Evolutionary conservation across 2,329 filamentous ascomycete species (phyloP), one percentile per base, ranked within the genome.

Genomic region (Drechmeria coniospora): DNA sequence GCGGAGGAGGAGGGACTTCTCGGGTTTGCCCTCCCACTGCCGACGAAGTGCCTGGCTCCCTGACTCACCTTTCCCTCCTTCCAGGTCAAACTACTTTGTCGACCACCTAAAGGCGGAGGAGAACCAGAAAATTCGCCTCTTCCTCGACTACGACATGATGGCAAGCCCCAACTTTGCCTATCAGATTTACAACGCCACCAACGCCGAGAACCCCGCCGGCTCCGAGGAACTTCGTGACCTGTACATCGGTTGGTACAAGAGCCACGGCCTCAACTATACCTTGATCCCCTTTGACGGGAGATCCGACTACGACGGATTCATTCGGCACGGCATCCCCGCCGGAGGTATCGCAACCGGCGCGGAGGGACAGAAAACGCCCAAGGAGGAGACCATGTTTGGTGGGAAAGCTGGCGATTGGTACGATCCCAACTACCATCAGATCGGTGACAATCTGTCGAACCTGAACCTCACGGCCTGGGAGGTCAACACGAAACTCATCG

Each of bases 301-400:
- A 32, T 81, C 74, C 36, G 81, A 90, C 51, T 87, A 87, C 41
- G 77, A 74, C 27, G 75, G 71, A 1, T 86, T 87, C 56, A 76
- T 84, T 42, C 63, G 69, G 20, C 63, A 68, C 31, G 75, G 75
- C 3, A 82, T 86, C 23, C 76, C 80, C 0, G 70, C 70, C 1
- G 79, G 80, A 15, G 80, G 80, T 17, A 70, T 86, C 34, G 78
- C 79, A 30, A 83, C 79, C 2, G 80, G 80, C 21, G 80, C 80
- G 1, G 79, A 86, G 50, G 76, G 68, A 9, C 49, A 80, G 53
- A 86, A 84, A 67, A 82, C 77, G 0, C 53, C 63, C 27, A 62
- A 71, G 19, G 75, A 86, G 45, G 66, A 53, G 2, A 57, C 54
- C 22, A 53, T 71, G 52, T 87, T 83, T 46, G 79, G 80, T n/a